Evolutionary conservation across 192 early-diverging fungal genomes (phyloP).

Genomic region (Rhizoclosmatium globosum): DNA sequence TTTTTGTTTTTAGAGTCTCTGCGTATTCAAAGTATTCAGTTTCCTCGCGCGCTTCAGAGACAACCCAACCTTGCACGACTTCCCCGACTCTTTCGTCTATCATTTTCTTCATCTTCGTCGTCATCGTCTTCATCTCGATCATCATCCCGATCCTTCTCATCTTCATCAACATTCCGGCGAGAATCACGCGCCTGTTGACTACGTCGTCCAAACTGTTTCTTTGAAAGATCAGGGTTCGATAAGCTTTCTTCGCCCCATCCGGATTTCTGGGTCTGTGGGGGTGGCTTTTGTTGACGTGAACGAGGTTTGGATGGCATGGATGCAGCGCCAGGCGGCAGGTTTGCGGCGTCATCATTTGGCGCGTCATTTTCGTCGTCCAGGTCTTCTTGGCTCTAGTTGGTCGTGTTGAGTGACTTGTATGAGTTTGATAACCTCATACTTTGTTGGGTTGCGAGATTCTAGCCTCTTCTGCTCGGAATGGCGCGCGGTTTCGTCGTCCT

Average conservation of each 20-base stretch:
- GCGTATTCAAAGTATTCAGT: neutral
- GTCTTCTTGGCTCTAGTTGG: neutral
- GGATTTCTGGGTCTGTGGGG: neutral
- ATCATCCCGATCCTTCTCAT: neutral
- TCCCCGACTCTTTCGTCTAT: neutral
- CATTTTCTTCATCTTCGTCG: conserved; percentile 10
- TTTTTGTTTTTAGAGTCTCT: neutral
- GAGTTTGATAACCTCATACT: neutral
- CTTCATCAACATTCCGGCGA: neutral
- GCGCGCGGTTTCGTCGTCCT: neutral
- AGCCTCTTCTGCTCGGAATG: neutral
- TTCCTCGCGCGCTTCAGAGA: neutral
- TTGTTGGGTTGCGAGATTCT: neutral
- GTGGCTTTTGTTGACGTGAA: neutral
- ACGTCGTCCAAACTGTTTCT: neutral
- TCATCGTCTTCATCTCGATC: conserved; percentile 20
- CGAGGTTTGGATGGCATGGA: neutral
- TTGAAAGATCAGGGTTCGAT: neutral
- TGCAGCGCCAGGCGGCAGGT: conserved; percentile 18
- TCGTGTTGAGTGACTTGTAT: neutral
- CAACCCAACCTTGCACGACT: neutral
- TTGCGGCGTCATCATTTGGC: neutral
- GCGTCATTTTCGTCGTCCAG: neutral
- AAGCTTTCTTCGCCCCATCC: conserved; percentile 34
- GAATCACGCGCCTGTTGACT: neutral